Base-by-base conservation (phyloP, 2,329 filamentous ascomycete species). In the Fusarium torulosum region DNA sequence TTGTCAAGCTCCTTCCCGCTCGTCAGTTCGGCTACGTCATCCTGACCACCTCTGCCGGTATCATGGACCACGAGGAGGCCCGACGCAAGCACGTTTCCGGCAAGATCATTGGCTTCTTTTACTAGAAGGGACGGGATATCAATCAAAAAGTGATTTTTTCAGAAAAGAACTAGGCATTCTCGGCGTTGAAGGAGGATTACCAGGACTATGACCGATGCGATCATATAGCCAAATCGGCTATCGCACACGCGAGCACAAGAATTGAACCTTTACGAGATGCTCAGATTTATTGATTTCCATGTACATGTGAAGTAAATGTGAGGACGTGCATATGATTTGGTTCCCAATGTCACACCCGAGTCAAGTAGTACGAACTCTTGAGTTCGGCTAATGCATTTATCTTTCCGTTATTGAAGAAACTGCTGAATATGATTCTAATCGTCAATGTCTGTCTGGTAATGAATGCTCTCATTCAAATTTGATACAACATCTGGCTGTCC, bases 1-100 rank as follows among this genome's bases (percentile, higher is more conserved):
- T 98, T 78, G 93, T 97, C 86, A 97, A 97, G 90, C 92, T 99
- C 80, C 90, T 99, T 72, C 96, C 96, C 75, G 94, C 96, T 75
- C 96, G 96, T 97, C 96, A 99, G 86, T 99, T 99, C 89, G 96
- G 96, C 80, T 97, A 94, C 87, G 93, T 99, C 80, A 94, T 99
- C 84, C 91, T 99, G 79, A 99, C 96, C 83, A 99, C 96, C 85
- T 97, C 94, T 66, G 94, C 96, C 72, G 96, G 96, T 83, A 99
- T 99, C 84, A 98, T 99, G 95, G 96, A 99, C 88, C 96, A 99
- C 88, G 96, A 99, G 89, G 96, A 99, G 90, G 96, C 96, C 76
- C 89, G 96, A 81, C 89, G 96, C 84, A 98, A 98, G 91, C 96
- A 99, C 88, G 96, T 98, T 80, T 90, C 95, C 76, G 96, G 96